A percentile compares a stretch with the other conserved stretches of the same genome.
Conservation (phyloP, 768 basidiomycete species). For the Rickenella mellea region DNA sequence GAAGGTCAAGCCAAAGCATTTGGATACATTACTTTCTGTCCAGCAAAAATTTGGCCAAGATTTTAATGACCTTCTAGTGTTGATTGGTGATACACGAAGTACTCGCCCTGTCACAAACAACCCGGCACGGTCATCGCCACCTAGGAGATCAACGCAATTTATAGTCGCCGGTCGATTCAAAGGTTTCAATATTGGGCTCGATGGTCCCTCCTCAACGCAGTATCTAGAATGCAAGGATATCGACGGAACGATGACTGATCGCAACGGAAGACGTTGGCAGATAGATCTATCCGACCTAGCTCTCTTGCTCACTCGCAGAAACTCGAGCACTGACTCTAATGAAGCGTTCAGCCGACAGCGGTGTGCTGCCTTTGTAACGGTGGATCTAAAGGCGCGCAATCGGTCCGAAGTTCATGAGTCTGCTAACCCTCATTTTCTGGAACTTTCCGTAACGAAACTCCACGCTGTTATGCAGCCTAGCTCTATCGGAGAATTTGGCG, state of each 20-base stretch:
- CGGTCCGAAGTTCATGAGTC: slow-evolving; percentile 3
- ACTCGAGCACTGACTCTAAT: slow-evolving; percentile 24
- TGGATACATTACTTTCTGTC: slow-evolving; percentile 75
- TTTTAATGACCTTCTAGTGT: slow-evolving; percentile 66
- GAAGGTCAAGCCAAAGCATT: slow-evolving; percentile 70
- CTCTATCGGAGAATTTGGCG: slow-evolving; percentile 83
- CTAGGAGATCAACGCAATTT: too few relatives aligned
- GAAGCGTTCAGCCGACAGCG: slow-evolving; percentile 47
- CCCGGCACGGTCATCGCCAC: slow-evolving; percentile 10
- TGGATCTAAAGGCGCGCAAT: slow-evolving; percentile 50
- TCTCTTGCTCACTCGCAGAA: slow-evolving; percentile 75
- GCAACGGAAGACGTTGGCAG: slow-evolving; percentile 48
- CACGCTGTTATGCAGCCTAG: slow-evolving; percentile 94
- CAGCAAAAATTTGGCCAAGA: slow-evolving; percentile 88
- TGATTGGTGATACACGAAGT: slow-evolving; percentile 42
- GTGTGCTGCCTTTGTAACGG: slow-evolving; percentile 73
- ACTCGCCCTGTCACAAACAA: slow-evolving; percentile 4
- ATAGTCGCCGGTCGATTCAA: slow-evolving; percentile 35
- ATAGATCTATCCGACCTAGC: slow-evolving; percentile 66
- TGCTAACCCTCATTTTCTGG: slow-evolving; percentile 26
- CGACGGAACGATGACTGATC: slow-evolving; percentile 47
- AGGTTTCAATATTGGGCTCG: slow-evolving; percentile 74
- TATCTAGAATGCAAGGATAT: slow-evolving; percentile 72
- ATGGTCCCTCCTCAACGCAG: slow-evolving; percentile 62
- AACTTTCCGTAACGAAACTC: slow-evolving; percentile 58